Percentiles rank a stretch among this genome's conserved stretches.
Conservation (phyloP, 306 rosid genomes). For the Delonix regia region DNA sequence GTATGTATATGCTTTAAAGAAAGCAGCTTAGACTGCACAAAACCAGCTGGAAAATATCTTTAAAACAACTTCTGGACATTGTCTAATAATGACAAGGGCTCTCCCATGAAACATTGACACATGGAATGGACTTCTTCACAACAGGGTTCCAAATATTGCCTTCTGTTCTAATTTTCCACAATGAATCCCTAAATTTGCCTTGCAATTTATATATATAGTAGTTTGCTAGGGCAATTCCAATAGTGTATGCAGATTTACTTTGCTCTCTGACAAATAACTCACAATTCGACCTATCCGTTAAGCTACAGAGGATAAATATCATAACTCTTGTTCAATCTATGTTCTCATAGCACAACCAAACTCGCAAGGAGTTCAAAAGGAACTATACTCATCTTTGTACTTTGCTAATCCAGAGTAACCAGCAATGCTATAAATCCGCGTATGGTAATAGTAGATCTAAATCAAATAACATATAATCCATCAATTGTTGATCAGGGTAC, state of each 20-base stretch:
- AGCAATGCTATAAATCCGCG: background rate
- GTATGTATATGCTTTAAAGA: too few species aligned
- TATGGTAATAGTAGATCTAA: background rate
- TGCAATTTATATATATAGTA: background rate
- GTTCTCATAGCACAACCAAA: background rate
- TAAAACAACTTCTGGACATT: background rate
- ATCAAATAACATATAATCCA: background rate
- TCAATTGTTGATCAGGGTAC: background rate
- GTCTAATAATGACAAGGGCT: background rate
- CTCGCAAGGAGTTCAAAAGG: background rate
- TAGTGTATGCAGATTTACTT: conserved; percentile 1
- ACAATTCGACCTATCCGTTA: too few species aligned
- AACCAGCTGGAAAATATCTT: background rate
- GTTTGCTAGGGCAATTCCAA: background rate
- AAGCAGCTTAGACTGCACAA: background rate
- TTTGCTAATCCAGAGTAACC: background rate
- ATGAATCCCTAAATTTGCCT: conserved; percentile 6
- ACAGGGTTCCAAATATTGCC: background rate
- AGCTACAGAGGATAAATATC: background rate
- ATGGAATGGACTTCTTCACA: background rate
- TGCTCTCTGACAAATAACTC: background rate
- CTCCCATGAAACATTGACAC: background rate
- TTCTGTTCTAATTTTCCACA: conserved; percentile 10
- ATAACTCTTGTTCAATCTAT: background rate
- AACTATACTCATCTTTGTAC: conserved; percentile 4